Conservation (phyloP, 345 rosid species). For the Gossypium herbaceum region DNA sequence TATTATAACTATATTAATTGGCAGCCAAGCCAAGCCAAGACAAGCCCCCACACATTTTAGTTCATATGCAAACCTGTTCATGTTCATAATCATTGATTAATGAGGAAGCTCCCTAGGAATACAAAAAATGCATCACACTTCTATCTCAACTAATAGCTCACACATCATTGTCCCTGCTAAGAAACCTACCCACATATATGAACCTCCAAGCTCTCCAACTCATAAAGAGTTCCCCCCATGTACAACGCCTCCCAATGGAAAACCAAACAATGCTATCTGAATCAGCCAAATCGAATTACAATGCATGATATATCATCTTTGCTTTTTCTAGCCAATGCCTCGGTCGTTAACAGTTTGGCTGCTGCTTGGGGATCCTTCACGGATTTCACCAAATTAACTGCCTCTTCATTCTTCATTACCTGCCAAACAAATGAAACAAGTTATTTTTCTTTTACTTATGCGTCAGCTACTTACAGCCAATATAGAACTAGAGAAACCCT, state of each 20-base stretch:
- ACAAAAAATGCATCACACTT: slow-evolving; percentile 25
- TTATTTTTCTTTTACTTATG: not conserved
- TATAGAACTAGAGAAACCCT: not conserved
- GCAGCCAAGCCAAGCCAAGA: not conserved
- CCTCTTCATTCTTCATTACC: slow-evolving; percentile 22
- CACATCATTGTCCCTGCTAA: not conserved
- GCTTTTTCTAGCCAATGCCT: slow-evolving; percentile 58
- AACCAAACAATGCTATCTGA: slow-evolving; percentile 8
- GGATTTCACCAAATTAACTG: slow-evolving; percentile 41
- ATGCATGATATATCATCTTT: slow-evolving; percentile 46
- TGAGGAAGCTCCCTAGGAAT: slow-evolving; percentile 12
- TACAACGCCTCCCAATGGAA: slow-evolving; percentile 9
- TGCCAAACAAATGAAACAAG: slow-evolving; percentile 7
- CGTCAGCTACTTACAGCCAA: not conserved
- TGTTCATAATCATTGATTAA: slow-evolving; percentile 13
- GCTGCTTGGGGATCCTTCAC: slow-evolving; percentile 48
- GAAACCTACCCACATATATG: slow-evolving; percentile 15
- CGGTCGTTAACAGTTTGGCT: slow-evolving; percentile 47
- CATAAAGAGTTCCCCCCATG: slow-evolving; percentile 9
- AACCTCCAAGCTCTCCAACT: slow-evolving; percentile 16
- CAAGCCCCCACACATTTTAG: not conserved
- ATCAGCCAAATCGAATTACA: slow-evolving; percentile 52
- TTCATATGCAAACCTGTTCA: slow-evolving; percentile 7
- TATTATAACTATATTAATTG: not conserved
- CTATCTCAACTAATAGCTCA: slow-evolving; percentile 14